A percentile compares a stretch with the other conserved stretches of the same genome.
phyloP scores from a whole-genome alignment of 192 early-diverging fungal species.

The Nowakowskiella sp. region DNA sequence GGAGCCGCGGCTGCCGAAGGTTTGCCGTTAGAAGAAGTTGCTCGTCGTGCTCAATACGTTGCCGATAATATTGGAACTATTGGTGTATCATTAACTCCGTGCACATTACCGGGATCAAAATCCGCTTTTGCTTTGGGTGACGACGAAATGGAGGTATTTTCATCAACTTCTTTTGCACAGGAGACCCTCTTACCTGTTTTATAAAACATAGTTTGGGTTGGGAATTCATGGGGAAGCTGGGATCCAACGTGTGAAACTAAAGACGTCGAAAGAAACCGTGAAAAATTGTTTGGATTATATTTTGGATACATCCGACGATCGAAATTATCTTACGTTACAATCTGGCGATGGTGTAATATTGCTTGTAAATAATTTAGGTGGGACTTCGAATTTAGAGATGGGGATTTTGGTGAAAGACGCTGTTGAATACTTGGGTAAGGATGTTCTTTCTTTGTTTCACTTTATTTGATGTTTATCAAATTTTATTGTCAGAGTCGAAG shows the following conservation, averaged over 20 bases:
- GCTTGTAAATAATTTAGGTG: conserved; percentile 81
- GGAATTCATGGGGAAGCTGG: conserved; percentile 83
- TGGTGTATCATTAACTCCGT: conserved; percentile 66
- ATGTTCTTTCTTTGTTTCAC: too few relatives aligned
- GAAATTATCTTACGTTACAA: conserved; percentile 21
- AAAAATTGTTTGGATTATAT: conserved; percentile 33
- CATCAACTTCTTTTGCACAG: too few relatives aligned
- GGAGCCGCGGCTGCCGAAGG: conserved; percentile 61
- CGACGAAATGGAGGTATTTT: conserved; percentile 54
- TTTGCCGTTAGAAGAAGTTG: conserved; percentile 45
- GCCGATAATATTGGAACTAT: conserved; percentile 65
- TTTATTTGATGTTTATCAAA: neutral
- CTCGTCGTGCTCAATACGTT: conserved; percentile 44
- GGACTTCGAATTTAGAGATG: conserved; percentile 62
- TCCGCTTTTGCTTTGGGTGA: conserved; percentile 44
- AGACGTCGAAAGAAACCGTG: conserved; percentile 42
- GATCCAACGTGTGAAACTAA: conserved; percentile 42
- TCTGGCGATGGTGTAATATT: conserved; percentile 41
- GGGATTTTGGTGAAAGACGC: conserved; percentile 61
- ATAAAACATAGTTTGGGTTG: too few relatives aligned
- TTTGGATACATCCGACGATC: conserved; percentile 39
- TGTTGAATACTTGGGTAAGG: conserved; percentile 35
- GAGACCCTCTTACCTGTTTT: too few relatives aligned
- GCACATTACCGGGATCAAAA: conserved; percentile 61
- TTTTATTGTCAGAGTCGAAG: conserved; percentile 9